phyloP scores from a whole-genome alignment of 2,329 filamentous ascomycete species.

The Cordyceps cicadae region DNA sequence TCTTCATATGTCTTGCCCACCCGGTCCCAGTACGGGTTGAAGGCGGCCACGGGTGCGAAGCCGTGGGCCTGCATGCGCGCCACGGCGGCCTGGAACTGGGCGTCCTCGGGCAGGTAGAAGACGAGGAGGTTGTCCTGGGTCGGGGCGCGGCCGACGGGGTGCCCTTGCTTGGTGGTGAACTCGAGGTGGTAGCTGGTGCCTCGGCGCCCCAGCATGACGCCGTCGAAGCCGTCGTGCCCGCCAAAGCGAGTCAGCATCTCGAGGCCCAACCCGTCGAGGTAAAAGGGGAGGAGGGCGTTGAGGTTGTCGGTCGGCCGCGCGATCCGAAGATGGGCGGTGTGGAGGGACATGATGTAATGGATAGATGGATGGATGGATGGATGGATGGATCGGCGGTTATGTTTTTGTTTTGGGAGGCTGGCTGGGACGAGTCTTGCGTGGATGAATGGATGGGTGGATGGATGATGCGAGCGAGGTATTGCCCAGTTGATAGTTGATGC shows the following conservation, averaged over 20 bases:
- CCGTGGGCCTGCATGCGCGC: constrained; percentile 27
- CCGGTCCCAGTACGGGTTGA: constrained; percentile 37
- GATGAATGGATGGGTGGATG: too few species aligned
- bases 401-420: neutral
- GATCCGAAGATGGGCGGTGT: constrained; percentile 28
- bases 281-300: constrained; percentile 31
- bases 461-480: too few species aligned
- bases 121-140: constrained; percentile 36
- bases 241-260: constrained; percentile 25
- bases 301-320: constrained; percentile 34
- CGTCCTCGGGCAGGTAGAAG: constrained; percentile 31
- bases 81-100: constrained; percentile 23
- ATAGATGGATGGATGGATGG: neutral
- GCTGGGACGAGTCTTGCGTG: too few species aligned
- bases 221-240: constrained; percentile 32
- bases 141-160: constrained; percentile 28
- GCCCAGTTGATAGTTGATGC: too few species aligned
- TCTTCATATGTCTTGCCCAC: constrained; percentile 37
- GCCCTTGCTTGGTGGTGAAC: constrained; percentile 28
- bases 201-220: constrained; percentile 32
- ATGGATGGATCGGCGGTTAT: too few species aligned
- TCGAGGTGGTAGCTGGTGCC: constrained; percentile 34
- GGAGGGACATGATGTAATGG: neutral
- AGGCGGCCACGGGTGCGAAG: constrained; percentile 27
- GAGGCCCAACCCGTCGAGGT: constrained; percentile 33